These are phyloP conservation scores for Blastocystis sp. DNA, from an alignment of 352 stramenopile species.

Conservation along the genomic window DNA sequence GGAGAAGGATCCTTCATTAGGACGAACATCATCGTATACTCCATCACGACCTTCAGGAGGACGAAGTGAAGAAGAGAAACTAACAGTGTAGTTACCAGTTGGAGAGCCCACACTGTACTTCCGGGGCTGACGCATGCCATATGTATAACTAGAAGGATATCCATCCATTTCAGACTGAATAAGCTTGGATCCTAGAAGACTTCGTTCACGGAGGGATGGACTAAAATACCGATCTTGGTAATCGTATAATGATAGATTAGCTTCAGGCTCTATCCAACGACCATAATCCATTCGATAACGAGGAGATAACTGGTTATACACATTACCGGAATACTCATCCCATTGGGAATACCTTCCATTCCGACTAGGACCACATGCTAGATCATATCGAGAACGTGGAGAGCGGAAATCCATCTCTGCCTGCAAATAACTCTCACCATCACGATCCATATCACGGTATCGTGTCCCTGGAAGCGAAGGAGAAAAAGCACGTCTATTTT, in stretches of 20 bases:
- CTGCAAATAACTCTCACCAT: not conserved
- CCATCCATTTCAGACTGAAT: not conserved
- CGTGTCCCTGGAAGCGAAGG: not conserved
- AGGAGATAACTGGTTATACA: constrained; percentile 20
- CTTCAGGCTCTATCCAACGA: constrained; percentile 30
- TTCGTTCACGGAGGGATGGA: constrained; percentile 6
- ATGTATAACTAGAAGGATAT: constrained; percentile 31
- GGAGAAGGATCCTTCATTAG: constrained; percentile 9
- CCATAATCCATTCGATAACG: constrained; percentile 36
- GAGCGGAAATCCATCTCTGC: not conserved
- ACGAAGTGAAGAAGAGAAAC: not conserved
- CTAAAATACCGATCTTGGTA: not conserved
- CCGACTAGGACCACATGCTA: not conserved
- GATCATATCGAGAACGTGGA: constrained; percentile 52
- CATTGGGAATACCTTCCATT: not conserved
- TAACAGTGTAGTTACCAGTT: not conserved
- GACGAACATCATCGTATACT: not conserved
- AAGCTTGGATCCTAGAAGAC: not conserved
- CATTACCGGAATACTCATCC: constrained; percentile 1
- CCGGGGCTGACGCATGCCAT: constrained; percentile 33
- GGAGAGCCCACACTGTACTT: not conserved
- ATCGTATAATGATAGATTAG: constrained; percentile 22
- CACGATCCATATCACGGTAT: not conserved
- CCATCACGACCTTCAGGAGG: not conserved
- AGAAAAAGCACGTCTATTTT: not conserved